These are phyloP conservation scores for Syzygium syzygioides DNA, from an alignment of 441 rosid genomes.

Conservation along the genomic window DNA sequence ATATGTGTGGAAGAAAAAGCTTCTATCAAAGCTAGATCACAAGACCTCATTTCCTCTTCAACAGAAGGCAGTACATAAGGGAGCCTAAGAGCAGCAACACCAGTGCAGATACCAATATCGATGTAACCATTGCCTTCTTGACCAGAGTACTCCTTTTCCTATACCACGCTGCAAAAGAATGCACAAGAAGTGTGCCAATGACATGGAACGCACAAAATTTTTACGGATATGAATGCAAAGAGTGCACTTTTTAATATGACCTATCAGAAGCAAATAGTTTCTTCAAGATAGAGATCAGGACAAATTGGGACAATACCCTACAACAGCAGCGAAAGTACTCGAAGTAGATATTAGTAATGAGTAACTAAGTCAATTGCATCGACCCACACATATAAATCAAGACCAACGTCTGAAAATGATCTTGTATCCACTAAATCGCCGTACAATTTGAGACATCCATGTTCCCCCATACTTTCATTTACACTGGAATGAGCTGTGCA, in stretches of 20 bases:
- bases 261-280: too few species aligned
- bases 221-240: too few species aligned
- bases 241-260: too few species aligned
- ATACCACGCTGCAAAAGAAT: too few species aligned
- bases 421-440: slow-evolving; percentile 44
- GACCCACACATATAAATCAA: slow-evolving; percentile 41
- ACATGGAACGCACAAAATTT: too few species aligned
- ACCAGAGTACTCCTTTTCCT: too few species aligned
- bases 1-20: neutral
- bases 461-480: slow-evolving; percentile 17
- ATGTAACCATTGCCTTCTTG: too few species aligned
- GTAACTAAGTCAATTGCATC: slow-evolving; percentile 15
- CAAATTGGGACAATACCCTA: neutral
- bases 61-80: slow-evolving; percentile 1
- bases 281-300: too few species aligned
- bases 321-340: neutral
- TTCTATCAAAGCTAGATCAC: neutral
- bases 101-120: too few species aligned
- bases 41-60: slow-evolving; percentile 18
- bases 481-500: slow-evolving; percentile 60
- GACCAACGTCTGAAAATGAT: slow-evolving; percentile 23
- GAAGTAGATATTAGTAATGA: neutral
- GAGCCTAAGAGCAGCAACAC: neutral
- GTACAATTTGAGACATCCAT: slow-evolving; percentile 59
- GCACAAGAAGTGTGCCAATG: too few species aligned